Percentiles rank a stretch among this genome's conserved stretches.
Evolutionary conservation across 2,329 filamentous ascomycete species (phyloP).

Genomic region (Colletotrichum sp.): DNA sequence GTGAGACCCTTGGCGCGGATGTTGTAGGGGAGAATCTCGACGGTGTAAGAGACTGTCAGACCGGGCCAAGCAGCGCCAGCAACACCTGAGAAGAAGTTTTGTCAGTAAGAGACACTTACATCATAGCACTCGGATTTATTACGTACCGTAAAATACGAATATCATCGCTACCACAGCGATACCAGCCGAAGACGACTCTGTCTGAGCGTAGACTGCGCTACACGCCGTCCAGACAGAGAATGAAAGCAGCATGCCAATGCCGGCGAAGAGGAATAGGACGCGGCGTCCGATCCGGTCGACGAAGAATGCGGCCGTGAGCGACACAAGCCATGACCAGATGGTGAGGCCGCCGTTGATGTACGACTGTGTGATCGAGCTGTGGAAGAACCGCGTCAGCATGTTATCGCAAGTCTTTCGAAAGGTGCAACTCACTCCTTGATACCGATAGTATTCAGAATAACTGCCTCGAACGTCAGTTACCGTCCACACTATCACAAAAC

Average conservation of each 20-base stretch:
- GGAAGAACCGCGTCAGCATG: neutral
- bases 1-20: constrained; percentile 21
- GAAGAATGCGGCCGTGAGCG: constrained; percentile 26
- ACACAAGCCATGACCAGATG: constrained; percentile 31
- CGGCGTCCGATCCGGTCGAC: constrained; percentile 34
- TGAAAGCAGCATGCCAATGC: constrained; percentile 28
- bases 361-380: constrained; percentile 1
- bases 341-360: constrained; percentile 23
- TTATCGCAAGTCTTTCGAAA: fast-evolving
- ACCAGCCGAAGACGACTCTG: neutral
- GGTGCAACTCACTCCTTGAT: constrained; percentile 1
- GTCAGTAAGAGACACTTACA: fast-evolving
- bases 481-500: neutral
- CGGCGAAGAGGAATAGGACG: constrained; percentile 20
- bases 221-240: constrained; percentile 29
- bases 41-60: constrained; percentile 45
- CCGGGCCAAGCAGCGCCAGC: constrained; percentile 42
- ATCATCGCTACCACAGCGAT: constrained; percentile 21
- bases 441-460: constrained; percentile 1
- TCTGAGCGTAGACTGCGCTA: constrained; percentile 13
- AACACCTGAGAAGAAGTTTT: neutral
- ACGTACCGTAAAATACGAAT: constrained; percentile 15
- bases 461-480: neutral
- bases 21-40: constrained; percentile 10
- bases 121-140: fast-evolving